Percentiles rank a stretch among this genome's conserved stretches.
phyloP scores from a whole-genome alignment of 208 protist species.

The Acanthamoeba sp. region DNA sequence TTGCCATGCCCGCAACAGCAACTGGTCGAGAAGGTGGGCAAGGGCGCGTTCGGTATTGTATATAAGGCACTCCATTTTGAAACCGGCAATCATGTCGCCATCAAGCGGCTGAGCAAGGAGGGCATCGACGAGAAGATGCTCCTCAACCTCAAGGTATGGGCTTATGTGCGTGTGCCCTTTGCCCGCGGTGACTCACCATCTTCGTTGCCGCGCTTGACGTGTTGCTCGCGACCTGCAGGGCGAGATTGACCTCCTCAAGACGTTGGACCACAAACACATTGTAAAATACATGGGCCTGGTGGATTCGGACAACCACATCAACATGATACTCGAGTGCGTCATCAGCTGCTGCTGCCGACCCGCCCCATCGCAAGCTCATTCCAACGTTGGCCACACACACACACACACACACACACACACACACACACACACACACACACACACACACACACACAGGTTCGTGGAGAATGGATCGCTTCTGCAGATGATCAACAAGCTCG shows the following conservation, averaged over 20 bases:
- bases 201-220: background rate
- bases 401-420: too few relatives aligned
- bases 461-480: constrained; percentile 93
- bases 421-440: too few relatives aligned
- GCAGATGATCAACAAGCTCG: constrained; percentile 92
- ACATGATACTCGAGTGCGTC: constrained; percentile 78
- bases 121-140: constrained; percentile 81
- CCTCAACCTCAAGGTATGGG: background rate
- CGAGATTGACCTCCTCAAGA: constrained; percentile 89
- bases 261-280: constrained; percentile 90
- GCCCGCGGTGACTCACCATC: background rate
- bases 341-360: background rate
- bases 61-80: constrained; percentile 72
- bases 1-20: constrained; percentile 34
- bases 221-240: background rate
- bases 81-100: constrained; percentile 87
- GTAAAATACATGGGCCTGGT: constrained; percentile 91
- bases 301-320: constrained; percentile 87
- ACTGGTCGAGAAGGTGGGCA: constrained; percentile 69
- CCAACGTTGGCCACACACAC: too few relatives aligned
- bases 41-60: constrained; percentile 66
- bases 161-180: background rate
- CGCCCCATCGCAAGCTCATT: background rate
- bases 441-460: constrained; percentile 78
- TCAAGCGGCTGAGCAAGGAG: constrained; percentile 87